Conservation (phyloP, 345 rosid genomes). For the Eucalyptus viminalis region DNA sequence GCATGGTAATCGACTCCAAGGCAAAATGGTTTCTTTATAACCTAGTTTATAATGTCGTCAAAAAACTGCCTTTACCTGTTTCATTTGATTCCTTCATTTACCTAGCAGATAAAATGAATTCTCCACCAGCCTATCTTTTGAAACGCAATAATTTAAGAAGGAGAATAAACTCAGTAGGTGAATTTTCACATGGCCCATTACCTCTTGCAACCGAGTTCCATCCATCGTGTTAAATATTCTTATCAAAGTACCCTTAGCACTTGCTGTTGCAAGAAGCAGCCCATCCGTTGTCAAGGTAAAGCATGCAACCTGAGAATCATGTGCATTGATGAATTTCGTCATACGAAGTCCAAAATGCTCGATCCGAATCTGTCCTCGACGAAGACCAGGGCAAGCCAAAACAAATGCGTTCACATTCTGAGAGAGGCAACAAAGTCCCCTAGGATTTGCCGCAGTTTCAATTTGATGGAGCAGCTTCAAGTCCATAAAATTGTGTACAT, state of each 20-base stretch:
- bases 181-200: not conserved
- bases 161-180: not conserved
- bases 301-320: constrained; percentile 71
- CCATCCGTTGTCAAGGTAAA: constrained; percentile 85
- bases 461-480: constrained; percentile 81
- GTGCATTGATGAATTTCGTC: constrained; percentile 62
- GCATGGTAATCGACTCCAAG: not conserved
- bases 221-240: constrained; percentile 94
- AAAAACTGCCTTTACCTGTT: not conserved
- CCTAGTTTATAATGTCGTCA: not conserved
- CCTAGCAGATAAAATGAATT: not conserved
- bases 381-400: constrained; percentile 84
- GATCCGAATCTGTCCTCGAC: constrained; percentile 66
- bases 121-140: not conserved
- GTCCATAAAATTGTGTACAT: constrained; percentile 64
- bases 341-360: constrained; percentile 79
- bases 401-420: constrained; percentile 61
- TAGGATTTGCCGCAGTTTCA: constrained; percentile 66
- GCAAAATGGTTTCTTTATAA: not conserved
- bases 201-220: constrained; percentile 88
- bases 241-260: constrained; percentile 77
- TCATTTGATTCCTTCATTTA: not conserved
- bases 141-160: not conserved
- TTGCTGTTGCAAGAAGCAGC: constrained; percentile 85
- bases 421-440: constrained; percentile 88